These are phyloP conservation scores for Xylaria telfairii DNA, from an alignment of 495 filamentous ascomycete genomes.

Conservation along the genomic window DNA sequence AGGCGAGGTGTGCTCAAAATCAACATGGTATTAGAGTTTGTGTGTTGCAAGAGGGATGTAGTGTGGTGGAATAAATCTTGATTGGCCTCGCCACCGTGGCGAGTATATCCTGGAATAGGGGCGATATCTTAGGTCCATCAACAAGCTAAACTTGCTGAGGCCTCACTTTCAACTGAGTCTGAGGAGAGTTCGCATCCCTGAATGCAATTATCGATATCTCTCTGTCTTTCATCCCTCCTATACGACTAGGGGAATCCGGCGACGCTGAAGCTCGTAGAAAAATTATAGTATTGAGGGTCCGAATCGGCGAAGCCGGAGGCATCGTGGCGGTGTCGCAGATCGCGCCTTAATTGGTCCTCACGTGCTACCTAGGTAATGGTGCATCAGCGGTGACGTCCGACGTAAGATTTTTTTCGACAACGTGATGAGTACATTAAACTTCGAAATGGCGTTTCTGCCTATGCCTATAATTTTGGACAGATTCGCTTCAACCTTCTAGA, in stretches of 20 bases:
- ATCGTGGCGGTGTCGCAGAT: not conserved
- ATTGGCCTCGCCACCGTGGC: not conserved
- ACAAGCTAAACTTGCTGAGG: not conserved
- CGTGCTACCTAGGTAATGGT: not conserved
- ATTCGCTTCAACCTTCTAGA: slow-evolving; percentile 10
- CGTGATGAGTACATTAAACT: not conserved
- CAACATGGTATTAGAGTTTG: not conserved
- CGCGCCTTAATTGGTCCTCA: not conserved
- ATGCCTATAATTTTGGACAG: not conserved
- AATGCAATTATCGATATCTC: not conserved
- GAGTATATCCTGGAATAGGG: not conserved
- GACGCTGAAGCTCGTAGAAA: not conserved
- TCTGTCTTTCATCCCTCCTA: not conserved
- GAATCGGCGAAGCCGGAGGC: not conserved
- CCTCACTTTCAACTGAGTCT: not conserved
- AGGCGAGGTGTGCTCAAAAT: not conserved
- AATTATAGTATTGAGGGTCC: not conserved
- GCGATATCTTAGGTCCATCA: not conserved
- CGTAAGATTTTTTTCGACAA: not conserved
- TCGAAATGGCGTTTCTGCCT: not conserved
- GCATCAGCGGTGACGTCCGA: not conserved
- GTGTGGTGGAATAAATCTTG: not conserved
- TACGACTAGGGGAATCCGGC: not conserved
- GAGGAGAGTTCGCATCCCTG: not conserved
- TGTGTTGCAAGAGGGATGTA: not conserved